Conservation (phyloP, 495 filamentous ascomycete species). For the Podospora comata region DNA sequence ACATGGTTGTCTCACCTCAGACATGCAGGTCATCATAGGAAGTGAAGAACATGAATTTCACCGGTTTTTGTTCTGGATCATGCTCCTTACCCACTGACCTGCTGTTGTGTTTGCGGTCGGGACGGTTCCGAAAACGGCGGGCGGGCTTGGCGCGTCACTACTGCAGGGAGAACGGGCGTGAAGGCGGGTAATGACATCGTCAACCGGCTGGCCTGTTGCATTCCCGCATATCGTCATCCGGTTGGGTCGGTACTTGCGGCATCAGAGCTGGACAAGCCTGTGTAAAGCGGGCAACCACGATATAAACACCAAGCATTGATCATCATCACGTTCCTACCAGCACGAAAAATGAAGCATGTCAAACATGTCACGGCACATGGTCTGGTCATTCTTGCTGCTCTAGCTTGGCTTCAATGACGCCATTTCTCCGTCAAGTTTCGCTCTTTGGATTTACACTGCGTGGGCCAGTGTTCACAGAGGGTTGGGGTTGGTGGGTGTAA, state of each 20-base stretch:
- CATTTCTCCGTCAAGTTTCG: background rate
- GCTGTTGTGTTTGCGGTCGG: background rate
- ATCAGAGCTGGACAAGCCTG: background rate
- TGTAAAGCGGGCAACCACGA: background rate
- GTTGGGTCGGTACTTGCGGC: background rate
- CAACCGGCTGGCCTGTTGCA: background rate
- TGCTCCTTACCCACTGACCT: too few species aligned
- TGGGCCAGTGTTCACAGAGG: too few species aligned
- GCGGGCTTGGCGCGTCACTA: background rate
- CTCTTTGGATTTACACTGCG: background rate
- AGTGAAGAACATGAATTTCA: too few species aligned
- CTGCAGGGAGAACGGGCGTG: background rate
- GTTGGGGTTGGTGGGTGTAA: too few species aligned
- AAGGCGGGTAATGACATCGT: too few species aligned
- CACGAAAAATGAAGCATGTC: background rate
- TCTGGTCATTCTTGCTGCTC: background rate
- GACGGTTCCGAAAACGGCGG: background rate
- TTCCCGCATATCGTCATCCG: background rate
- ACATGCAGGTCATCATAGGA: background rate
- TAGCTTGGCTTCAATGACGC: background rate
- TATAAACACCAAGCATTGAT: background rate
- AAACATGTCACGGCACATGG: background rate
- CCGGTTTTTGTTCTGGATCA: background rate
- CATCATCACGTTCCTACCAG: background rate
- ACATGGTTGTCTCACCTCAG: background rate